Percentiles rank a stretch among this genome's conserved stretches.
phyloP scores from a whole-genome alignment of 2,329 filamentous ascomycete genomes.

The Juglanconis oblonga region DNA sequence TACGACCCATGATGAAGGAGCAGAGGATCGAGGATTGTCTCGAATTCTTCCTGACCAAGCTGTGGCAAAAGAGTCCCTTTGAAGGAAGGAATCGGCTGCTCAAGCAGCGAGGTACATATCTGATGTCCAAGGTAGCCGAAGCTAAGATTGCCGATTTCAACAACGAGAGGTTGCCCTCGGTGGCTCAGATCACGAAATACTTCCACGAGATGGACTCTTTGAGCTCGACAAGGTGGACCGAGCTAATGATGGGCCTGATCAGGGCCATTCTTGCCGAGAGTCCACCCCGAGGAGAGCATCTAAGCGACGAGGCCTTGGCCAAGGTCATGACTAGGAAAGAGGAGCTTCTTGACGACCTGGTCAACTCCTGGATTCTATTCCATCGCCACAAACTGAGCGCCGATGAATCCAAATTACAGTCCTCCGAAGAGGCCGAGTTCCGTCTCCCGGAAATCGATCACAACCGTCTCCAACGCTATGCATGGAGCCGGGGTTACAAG shows the following conservation, averaged over 20 bases:
- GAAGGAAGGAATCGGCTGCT: constrained; percentile 24
- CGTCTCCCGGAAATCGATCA: constrained; percentile 20
- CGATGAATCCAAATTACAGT: not conserved
- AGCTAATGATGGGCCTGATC: constrained; percentile 32
- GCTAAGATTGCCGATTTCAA: constrained; percentile 32
- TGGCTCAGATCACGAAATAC: constrained; percentile 36
- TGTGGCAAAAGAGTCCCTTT: constrained; percentile 18
- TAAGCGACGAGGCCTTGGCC: constrained; percentile 26
- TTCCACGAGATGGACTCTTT: constrained; percentile 34
- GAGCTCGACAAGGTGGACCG: constrained; percentile 30
- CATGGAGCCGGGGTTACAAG: constrained; percentile 23
- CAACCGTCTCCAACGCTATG: constrained; percentile 15
- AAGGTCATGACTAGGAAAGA: constrained; percentile 28
- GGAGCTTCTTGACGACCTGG: constrained; percentile 35
- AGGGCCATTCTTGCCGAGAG: constrained; percentile 29
- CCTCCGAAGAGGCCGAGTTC: constrained; percentile 22
- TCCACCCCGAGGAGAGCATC: constrained; percentile 24
- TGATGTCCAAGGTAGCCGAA: constrained; percentile 29
- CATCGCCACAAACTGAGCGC: constrained; percentile 23
- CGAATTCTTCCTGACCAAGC: constrained; percentile 30
- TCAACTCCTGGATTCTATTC: constrained; percentile 40
- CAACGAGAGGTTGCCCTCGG: constrained; percentile 30
- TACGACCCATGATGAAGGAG: constrained; percentile 26
- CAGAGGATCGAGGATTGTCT: constrained; percentile 23
- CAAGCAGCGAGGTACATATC: constrained; percentile 20